Evolutionary conservation across 78 protist species (phyloP).

Genomic region (Guillardia theta): DNA sequence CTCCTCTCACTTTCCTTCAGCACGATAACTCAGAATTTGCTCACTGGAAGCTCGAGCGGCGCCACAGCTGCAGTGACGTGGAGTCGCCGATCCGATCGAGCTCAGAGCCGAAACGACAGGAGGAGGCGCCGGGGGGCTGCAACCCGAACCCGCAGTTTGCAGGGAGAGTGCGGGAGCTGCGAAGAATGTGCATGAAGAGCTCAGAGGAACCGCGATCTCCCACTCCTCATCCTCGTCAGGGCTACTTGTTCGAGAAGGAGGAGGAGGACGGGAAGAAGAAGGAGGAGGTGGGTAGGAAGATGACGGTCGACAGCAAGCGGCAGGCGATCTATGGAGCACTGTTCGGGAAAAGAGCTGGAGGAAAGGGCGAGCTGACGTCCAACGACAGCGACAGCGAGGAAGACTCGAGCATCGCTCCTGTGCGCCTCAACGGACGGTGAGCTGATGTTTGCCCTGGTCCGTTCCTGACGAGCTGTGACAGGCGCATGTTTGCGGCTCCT

Average conservation of each 20-base stretch:
- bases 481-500: not conserved
- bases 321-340: not conserved
- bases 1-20: too few species aligned
- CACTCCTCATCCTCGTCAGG: constrained; percentile 3
- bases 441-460: too few species aligned
- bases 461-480: too few species aligned
- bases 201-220: not conserved
- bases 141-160: not conserved
- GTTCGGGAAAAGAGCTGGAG: not conserved
- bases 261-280: not conserved
- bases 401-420: not conserved
- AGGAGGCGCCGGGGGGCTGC: not conserved
- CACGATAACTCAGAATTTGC: too few species aligned
- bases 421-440: constrained; percentile 9
- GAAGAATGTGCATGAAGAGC: not conserved
- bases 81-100: not conserved
- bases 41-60: not conserved
- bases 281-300: not conserved
- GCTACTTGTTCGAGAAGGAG: not conserved
- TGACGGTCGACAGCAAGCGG: not conserved
- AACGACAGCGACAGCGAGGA: not conserved
- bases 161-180: not conserved
- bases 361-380: not conserved
- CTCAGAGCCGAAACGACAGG: too few species aligned
- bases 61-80: not conserved